A percentile compares a stretch with the other conserved stretches of the same genome.
Evolutionary conservation across 352 stramenopile genomes (phyloP).

Genomic region (Pythium vanterpoolii): DNA sequence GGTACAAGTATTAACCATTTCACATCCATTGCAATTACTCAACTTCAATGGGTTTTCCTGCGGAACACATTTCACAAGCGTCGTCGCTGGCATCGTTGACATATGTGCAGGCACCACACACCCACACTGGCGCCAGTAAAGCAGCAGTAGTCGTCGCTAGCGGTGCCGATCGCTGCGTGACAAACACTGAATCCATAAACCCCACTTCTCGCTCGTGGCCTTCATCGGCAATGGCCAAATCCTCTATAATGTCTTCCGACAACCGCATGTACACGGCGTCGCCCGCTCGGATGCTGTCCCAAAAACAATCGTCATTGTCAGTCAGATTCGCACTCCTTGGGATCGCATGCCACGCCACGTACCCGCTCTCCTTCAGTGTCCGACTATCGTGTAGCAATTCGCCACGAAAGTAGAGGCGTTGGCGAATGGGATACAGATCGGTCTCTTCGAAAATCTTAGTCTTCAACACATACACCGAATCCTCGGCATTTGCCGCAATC

Average conservation of each 20-base stretch:
- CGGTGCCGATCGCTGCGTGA: conserved; percentile 18
- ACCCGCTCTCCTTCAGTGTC: conserved; percentile 68
- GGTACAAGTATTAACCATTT: background rate
- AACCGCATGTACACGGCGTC: conserved; percentile 75
- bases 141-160: background rate
- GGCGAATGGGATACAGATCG: conserved; percentile 60
- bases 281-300: conserved; percentile 60
- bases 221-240: conserved; percentile 50
- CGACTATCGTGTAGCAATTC: conserved; percentile 45
- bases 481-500: conserved; percentile 51
- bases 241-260: conserved; percentile 54
- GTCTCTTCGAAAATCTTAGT: conserved; percentile 72
- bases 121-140: conserved; percentile 41
- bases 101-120: conserved; percentile 68
- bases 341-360: conserved; percentile 9
- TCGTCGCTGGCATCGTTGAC: conserved; percentile 62
- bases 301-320: background rate
- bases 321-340: background rate
- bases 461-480: conserved; percentile 78
- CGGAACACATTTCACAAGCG: conserved; percentile 71
- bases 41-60: conserved; percentile 35
- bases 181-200: conserved; percentile 71
- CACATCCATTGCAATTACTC: conserved; percentile 26
- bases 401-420: conserved; percentile 71
- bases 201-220: conserved; percentile 59